Evolutionary conservation across 148 eudicot genomes (phyloP).

Genomic region (Camellia lanceoleosa): DNA sequence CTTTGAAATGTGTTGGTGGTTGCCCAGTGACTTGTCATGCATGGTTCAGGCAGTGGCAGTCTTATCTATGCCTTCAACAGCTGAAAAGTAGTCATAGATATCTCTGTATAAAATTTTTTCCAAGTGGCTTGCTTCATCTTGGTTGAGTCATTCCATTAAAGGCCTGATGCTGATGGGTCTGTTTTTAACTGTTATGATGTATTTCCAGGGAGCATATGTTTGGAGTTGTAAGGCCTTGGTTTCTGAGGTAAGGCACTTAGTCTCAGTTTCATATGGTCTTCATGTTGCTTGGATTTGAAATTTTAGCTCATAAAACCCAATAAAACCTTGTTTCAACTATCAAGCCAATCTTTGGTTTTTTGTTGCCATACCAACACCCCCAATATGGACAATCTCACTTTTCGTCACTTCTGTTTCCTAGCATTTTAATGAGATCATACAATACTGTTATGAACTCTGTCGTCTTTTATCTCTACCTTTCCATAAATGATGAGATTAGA

Average conservation of each 20-base stretch:
- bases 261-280: neutral
- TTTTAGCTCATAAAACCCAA: neutral
- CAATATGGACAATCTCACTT: neutral
- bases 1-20: neutral
- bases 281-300: neutral
- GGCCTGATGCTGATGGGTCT: conserved; percentile 9
- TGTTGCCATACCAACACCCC: neutral
- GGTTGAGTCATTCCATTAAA: neutral
- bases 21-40: neutral
- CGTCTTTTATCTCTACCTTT: neutral
- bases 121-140: conserved; percentile 7
- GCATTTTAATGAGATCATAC: neutral
- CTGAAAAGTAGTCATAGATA: conserved; percentile 6
- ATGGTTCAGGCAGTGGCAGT: neutral
- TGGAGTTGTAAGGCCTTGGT: conserved; percentile 95
- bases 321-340: neutral
- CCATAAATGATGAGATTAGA: neutral
- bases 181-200: conserved; percentile 13
- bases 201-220: conserved; percentile 84
- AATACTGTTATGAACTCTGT: neutral
- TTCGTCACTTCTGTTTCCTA: neutral
- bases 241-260: conserved; percentile 60
- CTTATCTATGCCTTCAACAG: neutral
- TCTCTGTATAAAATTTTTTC: neutral
- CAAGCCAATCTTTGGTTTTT: no score